Evolutionary conservation across 139 green algal species (phyloP).

Genomic region (Chlamydomonas sp.): DNA sequence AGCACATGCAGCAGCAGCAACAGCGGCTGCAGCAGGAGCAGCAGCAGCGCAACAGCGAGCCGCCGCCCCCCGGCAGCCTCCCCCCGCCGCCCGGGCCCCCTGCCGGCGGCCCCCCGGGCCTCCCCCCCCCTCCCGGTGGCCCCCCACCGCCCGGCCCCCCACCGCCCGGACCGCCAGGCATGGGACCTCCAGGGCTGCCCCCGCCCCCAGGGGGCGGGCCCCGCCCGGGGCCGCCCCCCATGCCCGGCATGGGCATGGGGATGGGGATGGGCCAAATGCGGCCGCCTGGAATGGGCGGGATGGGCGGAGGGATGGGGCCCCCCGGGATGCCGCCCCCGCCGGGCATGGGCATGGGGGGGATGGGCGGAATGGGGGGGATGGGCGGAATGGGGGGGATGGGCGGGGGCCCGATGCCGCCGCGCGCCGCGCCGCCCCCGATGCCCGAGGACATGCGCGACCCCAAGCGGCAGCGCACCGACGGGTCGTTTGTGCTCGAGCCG

Average conservation of each 20-base stretch:
- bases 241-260: slow-evolving; percentile 4
- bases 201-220: no score
- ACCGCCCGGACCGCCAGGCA: background rate
- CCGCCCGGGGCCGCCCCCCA: slow-evolving; percentile 19
- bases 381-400: background rate
- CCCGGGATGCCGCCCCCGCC: slow-evolving; percentile 13
- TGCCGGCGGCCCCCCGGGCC: background rate
- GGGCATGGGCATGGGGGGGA: slow-evolving; percentile 33
- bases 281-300: slow-evolving; percentile 16
- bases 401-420: slow-evolving; percentile 15
- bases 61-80: background rate
- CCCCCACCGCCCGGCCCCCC: background rate
- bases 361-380: slow-evolving; percentile 11
- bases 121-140: slow-evolving; percentile 4
- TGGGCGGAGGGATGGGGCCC: slow-evolving; percentile 17
- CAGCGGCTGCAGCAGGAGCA: slow-evolving; percentile 4
- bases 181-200: background rate
- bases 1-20: slow-evolving; percentile 1
- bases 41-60: background rate
- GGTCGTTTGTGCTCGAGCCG: slow-evolving; percentile 55
- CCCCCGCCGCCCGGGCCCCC: background rate
- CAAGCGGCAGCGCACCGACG: slow-evolving; percentile 49
- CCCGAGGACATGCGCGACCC: slow-evolving; percentile 45
- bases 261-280: background rate
- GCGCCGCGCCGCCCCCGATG: slow-evolving; percentile 29